Evolutionary conservation across 2,329 filamentous ascomycete genomes (phyloP).

Genomic region (Fusarium nanum): DNA sequence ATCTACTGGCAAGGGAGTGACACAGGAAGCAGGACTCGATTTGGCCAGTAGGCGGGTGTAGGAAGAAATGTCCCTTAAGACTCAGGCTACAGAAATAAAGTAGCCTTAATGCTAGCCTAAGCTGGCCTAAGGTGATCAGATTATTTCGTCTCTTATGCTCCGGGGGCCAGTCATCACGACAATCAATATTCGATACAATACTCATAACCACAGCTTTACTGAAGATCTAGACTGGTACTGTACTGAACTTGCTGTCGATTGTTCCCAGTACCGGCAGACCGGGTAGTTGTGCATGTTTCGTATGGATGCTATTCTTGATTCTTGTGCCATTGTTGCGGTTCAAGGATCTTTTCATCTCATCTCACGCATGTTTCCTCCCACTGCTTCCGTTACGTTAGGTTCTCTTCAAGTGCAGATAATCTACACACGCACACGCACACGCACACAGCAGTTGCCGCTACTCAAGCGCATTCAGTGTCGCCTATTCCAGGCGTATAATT

Average conservation of each 20-base stretch:
- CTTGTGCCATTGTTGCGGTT: conserved; percentile 15
- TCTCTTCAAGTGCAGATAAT: conserved; percentile 11
- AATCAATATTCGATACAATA: conserved; percentile 11
- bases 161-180: background rate
- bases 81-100: too few species aligned
- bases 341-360: conserved; percentile 3
- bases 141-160: too few species aligned
- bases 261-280: background rate
- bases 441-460: background rate
- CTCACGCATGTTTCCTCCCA: conserved; percentile 20
- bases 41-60: background rate
- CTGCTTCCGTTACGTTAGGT: background rate
- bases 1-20: conserved; percentile 24
- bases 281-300: conserved; percentile 22
- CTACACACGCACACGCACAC: background rate
- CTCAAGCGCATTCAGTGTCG: conserved; percentile 9
- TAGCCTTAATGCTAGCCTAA: too few species aligned
- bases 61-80: too few species aligned
- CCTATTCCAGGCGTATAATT: conserved; percentile 23
- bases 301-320: conserved; percentile 29
- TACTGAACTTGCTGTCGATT: background rate
- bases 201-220: background rate
- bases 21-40: conserved; percentile 14
- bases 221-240: background rate
- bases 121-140: too few species aligned